Evolutionary conservation across 768 basidiomycete genomes (phyloP).

Genomic region (Suillus discolor): DNA sequence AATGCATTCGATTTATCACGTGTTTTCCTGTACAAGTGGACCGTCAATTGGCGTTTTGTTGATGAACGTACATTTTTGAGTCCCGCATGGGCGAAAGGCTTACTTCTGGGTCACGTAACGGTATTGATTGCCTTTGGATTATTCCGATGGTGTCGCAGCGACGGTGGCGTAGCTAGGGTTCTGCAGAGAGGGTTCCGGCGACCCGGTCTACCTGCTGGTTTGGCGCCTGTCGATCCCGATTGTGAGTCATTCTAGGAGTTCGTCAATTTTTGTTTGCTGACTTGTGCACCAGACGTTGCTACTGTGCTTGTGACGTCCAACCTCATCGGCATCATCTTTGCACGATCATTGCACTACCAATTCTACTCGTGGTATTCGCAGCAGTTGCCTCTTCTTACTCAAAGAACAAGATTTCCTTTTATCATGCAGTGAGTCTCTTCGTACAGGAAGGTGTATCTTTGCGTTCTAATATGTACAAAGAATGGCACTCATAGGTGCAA

Average conservation of each 20-base stretch:
- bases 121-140: constrained; percentile 67
- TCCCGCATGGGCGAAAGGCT: constrained; percentile 53
- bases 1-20: constrained; percentile 88
- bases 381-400: constrained; percentile 82
- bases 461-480: constrained; percentile 40
- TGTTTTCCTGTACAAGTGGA: constrained; percentile 93
- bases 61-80: constrained; percentile 77
- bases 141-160: constrained; percentile 72
- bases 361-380: constrained; percentile 98
- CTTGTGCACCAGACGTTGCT: constrained; percentile 59
- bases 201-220: constrained; percentile 52
- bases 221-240: constrained; percentile 53
- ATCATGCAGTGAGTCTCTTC: constrained; percentile 54
- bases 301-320: constrained; percentile 90
- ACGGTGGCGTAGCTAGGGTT: constrained; percentile 66
- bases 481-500: constrained; percentile 54
- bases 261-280: constrained; percentile 17
- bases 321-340: constrained; percentile 87
- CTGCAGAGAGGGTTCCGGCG: constrained; percentile 54
- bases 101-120: constrained; percentile 68
- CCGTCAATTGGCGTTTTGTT: constrained; percentile 95
- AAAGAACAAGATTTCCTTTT: constrained; percentile 68
- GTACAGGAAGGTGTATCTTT: background rate
- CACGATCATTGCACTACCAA: constrained; percentile 95
- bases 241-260: constrained; percentile 48